A percentile compares a stretch with the other conserved stretches of the same genome.
These are phyloP conservation scores for Zygosaccharomyces rouxii DNA, from an alignment of 805 yeast genomes.

Conservation along the genomic window DNA sequence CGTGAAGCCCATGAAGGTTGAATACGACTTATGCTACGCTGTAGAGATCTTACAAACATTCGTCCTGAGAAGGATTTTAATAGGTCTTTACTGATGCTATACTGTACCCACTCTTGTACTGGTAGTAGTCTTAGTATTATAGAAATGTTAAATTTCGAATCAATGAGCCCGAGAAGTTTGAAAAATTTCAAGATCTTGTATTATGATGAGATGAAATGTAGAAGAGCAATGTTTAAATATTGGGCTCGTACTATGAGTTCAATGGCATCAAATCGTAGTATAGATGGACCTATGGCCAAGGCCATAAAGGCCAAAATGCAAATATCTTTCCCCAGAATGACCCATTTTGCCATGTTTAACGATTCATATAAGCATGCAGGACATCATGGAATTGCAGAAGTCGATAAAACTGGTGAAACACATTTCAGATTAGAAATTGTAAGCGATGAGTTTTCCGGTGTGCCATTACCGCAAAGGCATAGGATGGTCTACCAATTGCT, in stretches of 20 bases:
- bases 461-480: conserved; percentile 70
- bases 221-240: conserved; percentile 6
- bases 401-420: conserved; percentile 67
- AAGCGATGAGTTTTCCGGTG: conserved; percentile 62
- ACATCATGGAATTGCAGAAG: conserved; percentile 76
- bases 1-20: conserved; percentile 7
- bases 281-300: conserved; percentile 44
- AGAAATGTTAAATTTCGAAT: not conserved
- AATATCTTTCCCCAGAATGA: conserved; percentile 38
- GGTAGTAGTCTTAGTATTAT: no score
- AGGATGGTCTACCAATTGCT: conserved; percentile 64
- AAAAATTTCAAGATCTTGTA: not conserved
- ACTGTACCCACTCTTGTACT: not conserved
- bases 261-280: conserved; percentile 18
- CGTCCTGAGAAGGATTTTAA: no score
- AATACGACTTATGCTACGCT: not conserved
- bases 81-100: not conserved
- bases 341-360: conserved; percentile 52
- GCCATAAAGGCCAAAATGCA: conserved; percentile 44
- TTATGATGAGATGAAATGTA: not conserved
- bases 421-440: conserved; percentile 77
- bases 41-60: not conserved
- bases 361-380: conserved; percentile 87
- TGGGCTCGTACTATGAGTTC: conserved; percentile 13
- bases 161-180: not conserved